Base-by-base conservation (phyloP, 768 basidiomycete species). In the Cyclocybe aegerita region DNA sequence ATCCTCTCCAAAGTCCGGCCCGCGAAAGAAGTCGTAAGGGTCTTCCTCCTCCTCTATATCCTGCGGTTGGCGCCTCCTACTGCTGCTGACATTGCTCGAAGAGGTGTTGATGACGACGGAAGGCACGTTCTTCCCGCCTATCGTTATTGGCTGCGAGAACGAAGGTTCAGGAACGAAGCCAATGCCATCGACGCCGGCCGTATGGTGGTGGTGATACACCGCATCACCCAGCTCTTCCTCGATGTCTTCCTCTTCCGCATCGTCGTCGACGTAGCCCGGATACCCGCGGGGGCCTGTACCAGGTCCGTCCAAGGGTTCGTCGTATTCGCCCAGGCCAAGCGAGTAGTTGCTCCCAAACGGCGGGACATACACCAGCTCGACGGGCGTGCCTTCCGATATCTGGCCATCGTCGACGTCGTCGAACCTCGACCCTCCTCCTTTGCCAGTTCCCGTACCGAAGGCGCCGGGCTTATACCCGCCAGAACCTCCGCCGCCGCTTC, bases 291-390 rank as follows among this genome's bases (percentile, higher is more conserved):
- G 33, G 37, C 29, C 36, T 15, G 11, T 38, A 37, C 16, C 36
- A 35, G 14, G 35, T 33, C 36, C 50, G 31, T 36, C 41, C 30
- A 16, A 37, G 36, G 29, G 14, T 31, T 37, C 34, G 17, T n/a
- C 31, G 29, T 55, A 58, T 12, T 52, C 56, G 7, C 53, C 57
- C 23, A 54, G 53, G 32, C 62, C 67, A 17, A 53, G 39, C 43
- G 54, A 63, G 54, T 72, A 77, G 17, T 70, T 65, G 52, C 69
- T 69, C 46, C 70, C 70, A 36, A 73, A 60, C 29, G 76, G 75
- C 1, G 87, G 87, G 11, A 85, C 83, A 60, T 88, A 89, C 16
- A 89, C 87, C 55, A 89, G 73, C 53, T 87, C 85, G 35, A 88
- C 83, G 1, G 82, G 80, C 0, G 79, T 75, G 46, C 74, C 73